Percentiles rank a stretch among this genome's conserved stretches.
These are phyloP conservation scores for Ilex asprella DNA, from an alignment of 257 asterid species.

Conservation along the genomic window DNA sequence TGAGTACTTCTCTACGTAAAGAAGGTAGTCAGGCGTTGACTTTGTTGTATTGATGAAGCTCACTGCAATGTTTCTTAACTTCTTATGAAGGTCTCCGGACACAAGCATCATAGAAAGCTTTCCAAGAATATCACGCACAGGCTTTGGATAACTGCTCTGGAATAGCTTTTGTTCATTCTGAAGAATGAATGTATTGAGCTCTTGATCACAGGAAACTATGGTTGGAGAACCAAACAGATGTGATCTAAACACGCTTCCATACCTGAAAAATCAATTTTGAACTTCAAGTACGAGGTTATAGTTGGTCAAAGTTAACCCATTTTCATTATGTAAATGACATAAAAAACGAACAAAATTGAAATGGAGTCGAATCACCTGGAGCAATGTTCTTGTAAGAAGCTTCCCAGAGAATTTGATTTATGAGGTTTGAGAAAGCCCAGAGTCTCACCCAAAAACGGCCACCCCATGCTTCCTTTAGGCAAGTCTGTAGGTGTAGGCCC, in stretches of 20 bases:
- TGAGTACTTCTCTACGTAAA: conserved; percentile 25
- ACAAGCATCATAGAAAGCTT: conserved; percentile 49
- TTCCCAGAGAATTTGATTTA: conserved; percentile 43
- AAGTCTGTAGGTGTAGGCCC: background rate
- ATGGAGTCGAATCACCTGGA: conserved; percentile 21
- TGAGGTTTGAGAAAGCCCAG: conserved; percentile 58
- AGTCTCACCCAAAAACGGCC: conserved; percentile 70
- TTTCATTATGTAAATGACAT: too few species aligned
- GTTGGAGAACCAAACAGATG: conserved; percentile 64
- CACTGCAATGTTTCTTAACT: conserved; percentile 36
- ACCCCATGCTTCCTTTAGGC: conserved; percentile 56
- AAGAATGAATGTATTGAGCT: conserved; percentile 45
- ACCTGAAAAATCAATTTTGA: conserved; percentile 23
- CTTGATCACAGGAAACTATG: conserved; percentile 66
- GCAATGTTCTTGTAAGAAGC: conserved; percentile 47
- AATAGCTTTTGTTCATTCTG: conserved; percentile 64
- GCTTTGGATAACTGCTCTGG: conserved; percentile 53
- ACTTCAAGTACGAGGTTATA: too few species aligned
- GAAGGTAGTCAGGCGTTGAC: conserved; percentile 30
- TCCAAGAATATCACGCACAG: conserved; percentile 56
- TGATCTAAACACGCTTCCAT: conserved; percentile 59
- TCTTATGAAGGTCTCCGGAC: conserved; percentile 50
- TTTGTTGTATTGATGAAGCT: conserved; percentile 42
- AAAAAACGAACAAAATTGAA: background rate
- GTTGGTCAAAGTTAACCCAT: too few species aligned